Evolutionary conservation across 1,139 yeast genomes (phyloP).

Genomic region (Protomyces pachydermus): DNA sequence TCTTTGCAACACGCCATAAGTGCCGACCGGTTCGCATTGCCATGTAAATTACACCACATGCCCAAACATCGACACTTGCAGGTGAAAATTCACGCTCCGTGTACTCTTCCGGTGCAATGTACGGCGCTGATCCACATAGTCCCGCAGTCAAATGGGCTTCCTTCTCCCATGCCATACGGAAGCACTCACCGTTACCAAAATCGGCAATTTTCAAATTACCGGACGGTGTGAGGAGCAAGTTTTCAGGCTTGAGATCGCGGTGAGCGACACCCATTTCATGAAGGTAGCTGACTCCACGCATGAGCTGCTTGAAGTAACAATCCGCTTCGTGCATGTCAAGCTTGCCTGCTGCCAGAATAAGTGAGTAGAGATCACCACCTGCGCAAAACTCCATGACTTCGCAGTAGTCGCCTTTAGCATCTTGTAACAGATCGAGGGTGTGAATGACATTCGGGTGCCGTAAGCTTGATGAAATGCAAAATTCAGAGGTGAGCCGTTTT

Average conservation of each 20-base stretch:
- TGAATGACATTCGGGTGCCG: conserved; percentile 76
- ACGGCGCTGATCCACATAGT: conserved; percentile 86
- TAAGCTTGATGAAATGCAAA: conserved; percentile 75
- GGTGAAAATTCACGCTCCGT: conserved; percentile 74
- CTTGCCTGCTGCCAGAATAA: conserved; percentile 74
- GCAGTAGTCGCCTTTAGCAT: conserved; percentile 86
- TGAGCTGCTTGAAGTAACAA: conserved; percentile 86
- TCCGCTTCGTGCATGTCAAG: conserved; percentile 85
- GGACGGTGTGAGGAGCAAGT: conserved; percentile 67
- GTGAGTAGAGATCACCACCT: conserved; percentile 45
- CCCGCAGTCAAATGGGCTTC: conserved; percentile 81
- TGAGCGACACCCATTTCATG: conserved; percentile 97
- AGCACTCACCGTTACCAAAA: conserved; percentile 93
- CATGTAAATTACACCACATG: conserved; percentile 95
- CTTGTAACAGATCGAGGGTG: conserved; percentile 80
- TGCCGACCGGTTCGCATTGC: conserved; percentile 97
- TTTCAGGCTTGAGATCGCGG: conserved; percentile 92
- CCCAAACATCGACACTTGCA: conserved; percentile 89
- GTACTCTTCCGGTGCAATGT: conserved; percentile 95
- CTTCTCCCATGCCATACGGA: conserved; percentile 93
- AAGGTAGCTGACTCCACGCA: conserved; percentile 90
- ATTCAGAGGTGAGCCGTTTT: conserved; percentile 73
- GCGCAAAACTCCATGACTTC: conserved; percentile 52
- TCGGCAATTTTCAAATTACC: conserved; percentile 88
- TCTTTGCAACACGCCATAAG: conserved; percentile 78